Percentiles rank a stretch among this genome's conserved stretches.
phyloP scores from a whole-genome alignment of 805 yeast genomes.

The Metschnikowia continentalis region DNA sequence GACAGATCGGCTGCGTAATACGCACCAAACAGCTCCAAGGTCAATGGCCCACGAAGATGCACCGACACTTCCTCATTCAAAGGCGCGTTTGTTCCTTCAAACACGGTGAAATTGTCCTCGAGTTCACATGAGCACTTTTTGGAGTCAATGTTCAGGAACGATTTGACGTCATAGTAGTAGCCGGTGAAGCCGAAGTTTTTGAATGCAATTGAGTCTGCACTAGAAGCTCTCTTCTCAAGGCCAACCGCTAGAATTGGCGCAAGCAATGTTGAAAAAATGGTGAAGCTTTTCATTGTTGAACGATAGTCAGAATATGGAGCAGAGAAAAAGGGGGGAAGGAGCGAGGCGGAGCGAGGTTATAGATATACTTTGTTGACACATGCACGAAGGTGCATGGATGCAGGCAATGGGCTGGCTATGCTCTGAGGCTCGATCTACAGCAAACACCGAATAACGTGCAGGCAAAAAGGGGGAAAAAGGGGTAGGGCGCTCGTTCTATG shows the following conservation, averaged over 20 bases:
- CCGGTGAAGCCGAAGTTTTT: conserved; percentile 56
- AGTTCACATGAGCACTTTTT: conserved; percentile 47
- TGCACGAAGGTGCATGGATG: not conserved
- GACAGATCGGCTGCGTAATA: conserved; percentile 42
- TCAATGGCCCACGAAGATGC: conserved; percentile 74
- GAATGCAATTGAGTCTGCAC: conserved; percentile 41
- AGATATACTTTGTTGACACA: not conserved
- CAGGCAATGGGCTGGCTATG: conserved; percentile 4
- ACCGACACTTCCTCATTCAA: conserved; percentile 66
- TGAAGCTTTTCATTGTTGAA: not conserved
- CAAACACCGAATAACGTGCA: not conserved
- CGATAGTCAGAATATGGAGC: not conserved
- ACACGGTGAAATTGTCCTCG: conserved; percentile 32
- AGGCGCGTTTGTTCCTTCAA: conserved; percentile 63
- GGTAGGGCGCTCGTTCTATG: too few species aligned
- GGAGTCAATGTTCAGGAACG: conserved; percentile 37
- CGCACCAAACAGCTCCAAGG: conserved; percentile 56
- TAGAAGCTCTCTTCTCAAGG: conserved; percentile 1
- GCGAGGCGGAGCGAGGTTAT: not conserved
- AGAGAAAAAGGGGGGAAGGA: not conserved
- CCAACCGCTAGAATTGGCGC: conserved; percentile 5
- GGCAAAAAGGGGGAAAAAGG: not conserved
- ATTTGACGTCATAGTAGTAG: conserved; percentile 44
- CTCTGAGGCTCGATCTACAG: not conserved
- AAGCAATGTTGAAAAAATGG: conserved; percentile 3